Evolutionary conservation across 176 grass and related monocot species (phyloP), one percentile per base, ranked within the genome.

Genomic region (Carex scoparia): DNA sequence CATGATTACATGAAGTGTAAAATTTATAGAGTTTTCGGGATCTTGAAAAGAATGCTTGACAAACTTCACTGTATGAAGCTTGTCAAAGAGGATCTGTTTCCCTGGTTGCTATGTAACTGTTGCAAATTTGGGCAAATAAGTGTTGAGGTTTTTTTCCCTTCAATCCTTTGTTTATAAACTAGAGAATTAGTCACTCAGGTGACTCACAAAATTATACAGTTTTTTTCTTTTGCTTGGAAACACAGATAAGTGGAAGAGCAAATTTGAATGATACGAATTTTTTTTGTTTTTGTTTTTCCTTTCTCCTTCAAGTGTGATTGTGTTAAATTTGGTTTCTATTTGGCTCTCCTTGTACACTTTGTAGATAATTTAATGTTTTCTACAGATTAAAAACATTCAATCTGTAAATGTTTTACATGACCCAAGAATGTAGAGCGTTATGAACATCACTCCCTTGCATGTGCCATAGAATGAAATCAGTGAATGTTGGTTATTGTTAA

Each of bases 311-410:
- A 81, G 46, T 86, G 85, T 86, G 73, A 64, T 69, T 86, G 16
- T 69, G 51, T 61, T 86, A 16, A 81, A 68, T 72, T 79, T 86
- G 85, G 55, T 86, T 68, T 86, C 33, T 37, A 55, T 23, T 66
- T 81, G 23, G 14, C 42, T 86, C 28, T 80, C 18, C 46, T n/a
- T 81, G 63, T 72, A 58, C 56, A 68, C 42, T 69, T 81, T 86
- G 85, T 81, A 86, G 85, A 81, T 79, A 68, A 61, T 77, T 69
- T 63, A 56, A 70, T 69, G 60, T 54, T 86, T 81, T 70, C 3
- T 38, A 69, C 35, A 71, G 61, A 65, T 37, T 73, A 42, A 61
- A 1, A 51, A 74, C 33, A 85, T 27, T 68, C n/a, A 40, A 59
- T 72, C 18, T 79, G 70, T 76, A 16, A 70, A 31, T 30, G 28